These are phyloP conservation scores for Backusella tuberculispora DNA, from an alignment of 192 early-diverging fungal genomes.

Conservation along the genomic window DNA sequence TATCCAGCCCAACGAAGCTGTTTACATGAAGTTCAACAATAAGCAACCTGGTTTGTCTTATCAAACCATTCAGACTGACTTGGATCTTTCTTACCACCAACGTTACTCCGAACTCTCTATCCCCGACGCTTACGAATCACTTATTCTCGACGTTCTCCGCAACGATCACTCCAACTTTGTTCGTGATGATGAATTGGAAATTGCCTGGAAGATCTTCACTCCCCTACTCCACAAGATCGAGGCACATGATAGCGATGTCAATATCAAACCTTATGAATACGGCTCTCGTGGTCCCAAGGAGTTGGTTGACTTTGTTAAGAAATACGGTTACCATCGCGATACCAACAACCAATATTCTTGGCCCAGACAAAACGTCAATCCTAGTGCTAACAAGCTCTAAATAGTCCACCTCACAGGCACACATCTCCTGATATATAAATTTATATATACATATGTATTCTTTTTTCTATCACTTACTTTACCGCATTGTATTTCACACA, in stretches of 20 bases:
- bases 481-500: neutral
- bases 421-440: neutral
- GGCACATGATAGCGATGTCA: constrained; percentile 38
- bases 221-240: constrained; percentile 93
- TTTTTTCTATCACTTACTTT: neutral
- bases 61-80: constrained; percentile 85
- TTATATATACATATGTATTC: neutral
- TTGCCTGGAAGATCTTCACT: constrained; percentile 98
- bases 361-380: constrained; percentile 21
- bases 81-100: constrained; percentile 90
- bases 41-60: constrained; percentile 91
- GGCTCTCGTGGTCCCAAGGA: constrained; percentile 84
- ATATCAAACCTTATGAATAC: constrained; percentile 75
- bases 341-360: neutral
- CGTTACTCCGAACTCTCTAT: constrained; percentile 90
- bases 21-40: constrained; percentile 97
- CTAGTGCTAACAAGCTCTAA: constrained; percentile 16
- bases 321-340: constrained; percentile 44
- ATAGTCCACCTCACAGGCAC: neutral
- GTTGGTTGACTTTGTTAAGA: constrained; percentile 74
- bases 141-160: constrained; percentile 89
- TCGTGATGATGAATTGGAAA: constrained; percentile 88
- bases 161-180: constrained; percentile 98
- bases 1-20: constrained; percentile 93
- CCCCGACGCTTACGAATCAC: constrained; percentile 97